These are phyloP conservation scores for Penicillium sp. DNA, from an alignment of 2,329 filamentous ascomycete species.

Conservation along the genomic window DNA sequence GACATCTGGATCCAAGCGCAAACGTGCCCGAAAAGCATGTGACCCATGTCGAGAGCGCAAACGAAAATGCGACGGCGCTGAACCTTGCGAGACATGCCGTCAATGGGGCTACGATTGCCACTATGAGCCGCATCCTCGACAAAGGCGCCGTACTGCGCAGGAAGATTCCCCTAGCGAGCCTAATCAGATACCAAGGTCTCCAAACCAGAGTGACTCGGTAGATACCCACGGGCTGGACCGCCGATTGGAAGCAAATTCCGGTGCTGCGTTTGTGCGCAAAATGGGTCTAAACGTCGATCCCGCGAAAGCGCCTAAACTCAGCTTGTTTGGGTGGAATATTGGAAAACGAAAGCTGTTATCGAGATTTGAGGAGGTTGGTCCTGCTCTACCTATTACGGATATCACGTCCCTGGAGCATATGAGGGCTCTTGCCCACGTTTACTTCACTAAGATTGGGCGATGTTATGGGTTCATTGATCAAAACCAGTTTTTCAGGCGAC, in stretches of 20 bases:
- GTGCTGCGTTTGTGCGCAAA: conserved; percentile 54
- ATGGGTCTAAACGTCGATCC: conserved; percentile 54
- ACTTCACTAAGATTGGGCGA: conserved; percentile 53
- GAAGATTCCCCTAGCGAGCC: conserved; percentile 3
- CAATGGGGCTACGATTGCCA: conserved; percentile 33
- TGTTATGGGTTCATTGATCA: conserved; percentile 53
- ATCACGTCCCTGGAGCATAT: conserved; percentile 50
- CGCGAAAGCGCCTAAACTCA: conserved; percentile 51
- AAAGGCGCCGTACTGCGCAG: conserved; percentile 7
- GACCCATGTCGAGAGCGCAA: conserved; percentile 32
- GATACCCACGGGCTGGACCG: conserved; percentile 27
- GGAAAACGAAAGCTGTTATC: conserved; percentile 29
- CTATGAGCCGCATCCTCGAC: conserved; percentile 17
- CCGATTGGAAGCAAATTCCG: conserved; percentile 54
- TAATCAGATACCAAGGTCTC: neutral
- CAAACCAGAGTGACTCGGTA: neutral
- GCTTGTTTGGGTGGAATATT: conserved; percentile 57
- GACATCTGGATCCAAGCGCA: conserved; percentile 20
- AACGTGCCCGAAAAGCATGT: conserved; percentile 27
- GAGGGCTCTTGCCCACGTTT: conserved; percentile 45
- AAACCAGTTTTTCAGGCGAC: conserved; percentile 18
- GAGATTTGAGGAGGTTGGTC: neutral
- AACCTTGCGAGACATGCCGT: conserved; percentile 29
- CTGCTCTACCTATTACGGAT: conserved; percentile 41
- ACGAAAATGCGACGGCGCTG: conserved; percentile 29